phyloP scores from a whole-genome alignment of 768 basidiomycete genomes.

The Solioccasus polychromus region DNA sequence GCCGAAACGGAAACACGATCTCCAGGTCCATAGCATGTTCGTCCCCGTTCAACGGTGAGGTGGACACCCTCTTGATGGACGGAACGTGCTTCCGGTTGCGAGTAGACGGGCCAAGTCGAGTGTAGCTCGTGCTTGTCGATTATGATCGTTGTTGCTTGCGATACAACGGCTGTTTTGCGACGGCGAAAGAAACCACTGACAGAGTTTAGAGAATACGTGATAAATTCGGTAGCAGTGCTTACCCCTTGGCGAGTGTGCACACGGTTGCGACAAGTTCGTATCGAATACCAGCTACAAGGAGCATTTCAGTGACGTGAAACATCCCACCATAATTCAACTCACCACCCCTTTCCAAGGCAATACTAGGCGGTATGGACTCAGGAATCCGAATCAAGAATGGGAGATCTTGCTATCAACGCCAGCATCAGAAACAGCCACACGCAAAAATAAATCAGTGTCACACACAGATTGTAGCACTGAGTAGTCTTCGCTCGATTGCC shows the following conservation, averaged over 20 bases:
- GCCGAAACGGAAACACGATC: slow-evolving; percentile 75
- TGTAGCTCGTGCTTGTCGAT: slow-evolving; percentile 95
- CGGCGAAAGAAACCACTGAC: slow-evolving; percentile 73
- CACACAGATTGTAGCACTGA: slow-evolving; percentile 63
- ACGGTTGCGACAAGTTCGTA: slow-evolving; percentile 90
- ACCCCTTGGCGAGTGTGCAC: slow-evolving; percentile 86
- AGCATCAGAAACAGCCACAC: background rate
- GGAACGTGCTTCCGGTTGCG: slow-evolving; percentile 70
- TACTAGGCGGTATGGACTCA: slow-evolving; percentile 85
- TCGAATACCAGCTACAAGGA: slow-evolving; percentile 66
- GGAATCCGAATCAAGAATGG: slow-evolving; percentile 90
- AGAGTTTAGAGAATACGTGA: background rate
- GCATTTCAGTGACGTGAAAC: background rate
- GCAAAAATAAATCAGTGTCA: slow-evolving; percentile 5
- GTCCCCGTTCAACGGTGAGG: slow-evolving; percentile 70
- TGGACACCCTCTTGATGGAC: slow-evolving; percentile 65
- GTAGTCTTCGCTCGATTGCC: slow-evolving; percentile 79
- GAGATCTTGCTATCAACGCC: slow-evolving; percentile 66
- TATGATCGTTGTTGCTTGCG: slow-evolving; percentile 67
- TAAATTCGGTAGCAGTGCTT: slow-evolving; percentile 18
- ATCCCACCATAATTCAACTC: slow-evolving; percentile 13
- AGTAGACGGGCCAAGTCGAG: slow-evolving; percentile 90
- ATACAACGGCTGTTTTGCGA: slow-evolving; percentile 65
- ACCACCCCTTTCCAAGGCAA: slow-evolving; percentile 78
- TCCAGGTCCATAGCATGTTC: slow-evolving; percentile 83